A percentile compares a stretch with the other conserved stretches of the same genome.
Conservation (phyloP, 495 filamentous ascomycete genomes). For the Penicillium odoratum region DNA sequence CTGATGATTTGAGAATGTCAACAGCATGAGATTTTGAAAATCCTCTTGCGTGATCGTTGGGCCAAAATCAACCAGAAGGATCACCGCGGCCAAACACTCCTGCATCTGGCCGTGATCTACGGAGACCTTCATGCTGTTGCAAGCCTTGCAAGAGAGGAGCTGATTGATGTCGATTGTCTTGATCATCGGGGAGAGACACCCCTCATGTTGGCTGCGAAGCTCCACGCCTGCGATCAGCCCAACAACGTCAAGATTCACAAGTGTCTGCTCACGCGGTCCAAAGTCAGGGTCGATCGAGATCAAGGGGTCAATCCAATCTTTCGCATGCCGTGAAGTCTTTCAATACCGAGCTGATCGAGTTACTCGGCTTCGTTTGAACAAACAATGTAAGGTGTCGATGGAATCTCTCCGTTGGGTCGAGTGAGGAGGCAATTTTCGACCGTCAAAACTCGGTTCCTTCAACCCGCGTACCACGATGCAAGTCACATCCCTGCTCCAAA, state of each 20-base stretch:
- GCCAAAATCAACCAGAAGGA: neutral
- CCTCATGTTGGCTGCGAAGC: neutral
- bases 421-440: too few relatives aligned
- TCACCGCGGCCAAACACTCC: neutral
- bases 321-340: neutral
- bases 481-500: neutral
- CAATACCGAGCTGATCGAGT: neutral
- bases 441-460: neutral
- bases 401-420: too few relatives aligned
- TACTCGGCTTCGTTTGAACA: neutral
- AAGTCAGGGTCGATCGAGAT: neutral
- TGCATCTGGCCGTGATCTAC: conserved; percentile 8
- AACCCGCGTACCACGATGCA: neutral
- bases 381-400: neutral
- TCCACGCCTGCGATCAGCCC: neutral
- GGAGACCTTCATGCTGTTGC: neutral
- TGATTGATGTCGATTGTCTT: neutral
- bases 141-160: neutral
- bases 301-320: neutral
- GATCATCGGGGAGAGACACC: conserved; percentile 3
- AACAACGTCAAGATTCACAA: neutral
- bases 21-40: neutral
- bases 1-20: neutral
- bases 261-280: neutral
- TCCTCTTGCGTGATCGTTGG: neutral